phyloP scores from a whole-genome alignment of 2,329 filamentous ascomycete species.

The Fusarium sp. region DNA sequence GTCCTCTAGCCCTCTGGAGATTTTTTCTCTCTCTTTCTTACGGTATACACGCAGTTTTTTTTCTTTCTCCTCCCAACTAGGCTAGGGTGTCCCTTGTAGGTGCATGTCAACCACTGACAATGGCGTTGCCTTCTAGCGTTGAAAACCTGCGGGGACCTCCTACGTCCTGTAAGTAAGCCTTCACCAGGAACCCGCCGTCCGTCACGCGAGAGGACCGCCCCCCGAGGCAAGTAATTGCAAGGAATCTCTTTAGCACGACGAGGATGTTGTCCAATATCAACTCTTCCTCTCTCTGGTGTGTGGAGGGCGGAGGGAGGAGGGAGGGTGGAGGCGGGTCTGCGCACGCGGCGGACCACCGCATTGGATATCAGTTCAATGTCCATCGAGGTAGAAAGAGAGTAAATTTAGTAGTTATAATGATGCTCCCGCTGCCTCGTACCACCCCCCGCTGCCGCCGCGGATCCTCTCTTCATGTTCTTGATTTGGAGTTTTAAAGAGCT shows the following conservation, averaged over 20 bases:
- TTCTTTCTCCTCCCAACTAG: not conserved
- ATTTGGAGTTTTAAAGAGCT: conserved; percentile 21
- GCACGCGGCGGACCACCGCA: conserved; percentile 10
- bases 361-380: conserved; percentile 13
- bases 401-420: conserved; percentile 39
- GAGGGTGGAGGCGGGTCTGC: conserved; percentile 40
- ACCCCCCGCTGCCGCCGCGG: conserved; percentile 14
- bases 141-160: not conserved
- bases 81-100: conserved; percentile 14
- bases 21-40: not conserved
- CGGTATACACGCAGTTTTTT: not conserved
- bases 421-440: conserved; percentile 24
- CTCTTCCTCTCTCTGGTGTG: not conserved
- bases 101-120: conserved; percentile 23
- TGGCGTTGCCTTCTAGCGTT: conserved; percentile 30
- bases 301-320: not conserved
- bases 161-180: conserved; percentile 27
- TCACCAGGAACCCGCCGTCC: conserved; percentile 43
- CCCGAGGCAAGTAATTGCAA: conserved; percentile 16
- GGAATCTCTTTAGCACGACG: conserved; percentile 11
- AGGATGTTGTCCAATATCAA: conserved; percentile 15
- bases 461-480: conserved; percentile 53
- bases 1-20: conserved; percentile 1
- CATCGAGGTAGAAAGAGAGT: not conserved
- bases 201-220: conserved; percentile 35